Percentiles rank a stretch among this genome's conserved stretches.
These are phyloP conservation scores for Chaetomium fimeti DNA, from an alignment of 495 filamentous ascomycete genomes.

Conservation along the genomic window DNA sequence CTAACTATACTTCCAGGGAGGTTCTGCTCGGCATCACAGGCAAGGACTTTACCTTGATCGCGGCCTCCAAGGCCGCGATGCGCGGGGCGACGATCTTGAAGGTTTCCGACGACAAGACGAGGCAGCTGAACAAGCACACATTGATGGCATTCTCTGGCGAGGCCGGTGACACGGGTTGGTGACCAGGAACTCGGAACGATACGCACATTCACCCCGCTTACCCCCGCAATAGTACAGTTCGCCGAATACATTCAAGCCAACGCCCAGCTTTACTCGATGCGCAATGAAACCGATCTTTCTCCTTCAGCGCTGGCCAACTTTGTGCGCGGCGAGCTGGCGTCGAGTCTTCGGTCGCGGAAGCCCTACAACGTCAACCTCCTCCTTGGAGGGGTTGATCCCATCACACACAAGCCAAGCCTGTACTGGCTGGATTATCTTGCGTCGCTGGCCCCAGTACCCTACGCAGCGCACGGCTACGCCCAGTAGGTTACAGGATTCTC, in stretches of 20 bases:
- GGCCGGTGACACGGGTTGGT: constrained; percentile 88
- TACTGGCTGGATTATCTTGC: constrained; percentile 99
- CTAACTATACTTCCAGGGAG: constrained; percentile 62
- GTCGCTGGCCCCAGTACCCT: constrained; percentile 79
- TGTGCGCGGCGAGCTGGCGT: constrained; percentile 87
- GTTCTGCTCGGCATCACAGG: constrained; percentile 96
- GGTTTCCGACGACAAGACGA: constrained; percentile 93
- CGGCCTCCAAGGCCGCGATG: constrained; percentile 96
- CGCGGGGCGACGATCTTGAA: constrained; percentile 95
- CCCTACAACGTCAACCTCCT: constrained; percentile 96
- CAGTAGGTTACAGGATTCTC: constrained; percentile 62
- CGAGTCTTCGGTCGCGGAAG: constrained; percentile 81
- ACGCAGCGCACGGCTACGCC: constrained; percentile 96
- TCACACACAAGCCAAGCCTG: constrained; percentile 79
- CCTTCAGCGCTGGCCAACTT: constrained; percentile 87
- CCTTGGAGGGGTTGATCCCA: constrained; percentile 85
- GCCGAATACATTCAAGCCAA: constrained; percentile 99
- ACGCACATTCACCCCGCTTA: constrained; percentile 30
- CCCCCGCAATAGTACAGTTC: constrained; percentile 75
- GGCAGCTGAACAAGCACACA: constrained; percentile 82
- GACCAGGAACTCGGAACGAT: background rate
- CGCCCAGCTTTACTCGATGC: constrained; percentile 96
- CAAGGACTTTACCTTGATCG: constrained; percentile 97
- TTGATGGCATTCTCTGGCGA: constrained; percentile 97
- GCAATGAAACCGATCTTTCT: constrained; percentile 86